These are phyloP conservation scores for Knufia fluminis DNA, from an alignment of 2,329 filamentous ascomycete genomes.

Conservation along the genomic window DNA sequence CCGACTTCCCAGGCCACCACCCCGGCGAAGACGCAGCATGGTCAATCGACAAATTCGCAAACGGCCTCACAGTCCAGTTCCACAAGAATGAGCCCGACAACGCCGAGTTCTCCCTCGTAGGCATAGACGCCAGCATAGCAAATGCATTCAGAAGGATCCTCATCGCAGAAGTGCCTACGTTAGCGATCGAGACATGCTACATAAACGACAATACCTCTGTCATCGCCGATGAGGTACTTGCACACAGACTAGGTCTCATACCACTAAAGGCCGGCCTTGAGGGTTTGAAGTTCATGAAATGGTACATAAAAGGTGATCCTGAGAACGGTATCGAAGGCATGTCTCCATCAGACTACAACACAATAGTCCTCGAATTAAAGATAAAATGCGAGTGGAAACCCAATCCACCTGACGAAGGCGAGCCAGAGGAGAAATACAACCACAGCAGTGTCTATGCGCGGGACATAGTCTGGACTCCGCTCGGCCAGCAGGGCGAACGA, in stretches of 20 bases:
- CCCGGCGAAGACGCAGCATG: conserved; percentile 79
- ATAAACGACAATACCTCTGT: conserved; percentile 95
- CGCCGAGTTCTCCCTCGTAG: conserved; percentile 80
- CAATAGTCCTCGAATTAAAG: conserved; percentile 66
- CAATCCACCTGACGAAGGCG: conserved; percentile 61
- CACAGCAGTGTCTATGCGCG: conserved; percentile 74
- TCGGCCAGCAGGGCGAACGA: conserved; percentile 57
- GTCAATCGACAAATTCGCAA: conserved; percentile 62
- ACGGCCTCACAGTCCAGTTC: conserved; percentile 64
- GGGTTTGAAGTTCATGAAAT: conserved; percentile 72
- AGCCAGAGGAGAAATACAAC: conserved; percentile 70
- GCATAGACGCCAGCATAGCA: conserved; percentile 83
- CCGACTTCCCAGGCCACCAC: conserved; percentile 85
- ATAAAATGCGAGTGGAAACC: conserved; percentile 72
- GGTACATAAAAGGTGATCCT: conserved; percentile 64
- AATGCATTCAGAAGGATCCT: conserved; percentile 97
- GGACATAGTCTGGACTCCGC: conserved; percentile 67
- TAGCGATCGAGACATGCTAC: conserved; percentile 90
- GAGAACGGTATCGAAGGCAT: conserved; percentile 36
- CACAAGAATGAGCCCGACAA: conserved; percentile 72
- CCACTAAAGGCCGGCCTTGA: conserved; percentile 73
- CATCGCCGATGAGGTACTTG: conserved; percentile 93
- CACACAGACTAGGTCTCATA: conserved; percentile 80
- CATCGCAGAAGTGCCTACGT: conserved; percentile 84
- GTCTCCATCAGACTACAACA: conserved; percentile 67